A percentile compares a stretch with the other conserved stretches of the same genome.
Evolutionary conservation across 2,329 filamentous ascomycete genomes (phyloP).

Genomic region (Blumeria graminis): DNA sequence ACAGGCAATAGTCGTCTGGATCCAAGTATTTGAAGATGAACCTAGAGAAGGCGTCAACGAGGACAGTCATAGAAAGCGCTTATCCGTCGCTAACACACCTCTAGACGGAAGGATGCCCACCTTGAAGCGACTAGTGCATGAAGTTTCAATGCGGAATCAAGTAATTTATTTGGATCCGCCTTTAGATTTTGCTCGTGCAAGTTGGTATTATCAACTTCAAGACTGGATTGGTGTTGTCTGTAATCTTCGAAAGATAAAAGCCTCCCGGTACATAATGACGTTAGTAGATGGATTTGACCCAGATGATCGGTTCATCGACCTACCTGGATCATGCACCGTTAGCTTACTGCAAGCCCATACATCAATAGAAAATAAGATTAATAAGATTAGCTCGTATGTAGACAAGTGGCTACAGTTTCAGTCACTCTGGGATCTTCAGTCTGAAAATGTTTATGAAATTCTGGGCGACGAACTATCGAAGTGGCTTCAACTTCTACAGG

Average conservation of each 20-base stretch:
- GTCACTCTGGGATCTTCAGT: conserved; percentile 91
- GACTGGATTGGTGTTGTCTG: conserved; percentile 85
- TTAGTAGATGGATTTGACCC: conserved; percentile 41
- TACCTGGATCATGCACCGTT: conserved; percentile 63
- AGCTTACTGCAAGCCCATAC: conserved; percentile 60
- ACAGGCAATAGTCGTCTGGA: conserved; percentile 68
- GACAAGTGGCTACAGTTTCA: conserved; percentile 98
- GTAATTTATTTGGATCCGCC: conserved; percentile 92
- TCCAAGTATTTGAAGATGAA: conserved; percentile 52
- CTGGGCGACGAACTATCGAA: conserved; percentile 75
- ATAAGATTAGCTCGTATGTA: conserved; percentile 61
- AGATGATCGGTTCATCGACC: conserved; percentile 53
- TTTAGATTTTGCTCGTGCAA: conserved; percentile 70
- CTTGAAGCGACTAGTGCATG: conserved; percentile 56
- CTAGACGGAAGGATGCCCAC: conserved; percentile 30
- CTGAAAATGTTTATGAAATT: conserved; percentile 81
- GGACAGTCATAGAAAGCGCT: conserved; percentile 27
- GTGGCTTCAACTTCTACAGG: conserved; percentile 89
- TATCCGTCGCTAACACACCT: conserved; percentile 19
- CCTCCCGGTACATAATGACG: conserved; percentile 81
- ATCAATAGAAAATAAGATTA: conserved; percentile 61
- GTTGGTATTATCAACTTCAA: conserved; percentile 82
- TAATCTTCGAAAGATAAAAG: conserved; percentile 81
- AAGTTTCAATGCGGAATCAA: conserved; percentile 94
- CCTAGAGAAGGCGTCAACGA: conserved; percentile 19